Evolutionary conservation across 2,329 filamentous ascomycete genomes (phyloP).

Genomic region (Aspergillus aculeatus): DNA sequence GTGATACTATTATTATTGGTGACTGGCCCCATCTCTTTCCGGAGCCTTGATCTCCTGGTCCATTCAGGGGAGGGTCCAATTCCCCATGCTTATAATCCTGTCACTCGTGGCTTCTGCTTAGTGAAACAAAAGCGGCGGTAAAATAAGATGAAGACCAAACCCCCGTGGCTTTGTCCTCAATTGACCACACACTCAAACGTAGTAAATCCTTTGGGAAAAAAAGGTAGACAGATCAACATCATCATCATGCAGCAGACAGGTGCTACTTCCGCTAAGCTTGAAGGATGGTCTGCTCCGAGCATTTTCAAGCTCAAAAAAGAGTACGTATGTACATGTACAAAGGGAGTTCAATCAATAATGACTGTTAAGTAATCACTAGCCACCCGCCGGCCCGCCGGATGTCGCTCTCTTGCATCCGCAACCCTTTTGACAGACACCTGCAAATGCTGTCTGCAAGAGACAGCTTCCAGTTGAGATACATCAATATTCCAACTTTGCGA

Average conservation of each 20-base stretch:
- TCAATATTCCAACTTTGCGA: background rate
- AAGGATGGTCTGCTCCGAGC: background rate
- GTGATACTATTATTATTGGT: constrained; percentile 8
- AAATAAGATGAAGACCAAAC: too few relatives aligned
- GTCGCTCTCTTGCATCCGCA: constrained; percentile 19
- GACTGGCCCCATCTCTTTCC: background rate
- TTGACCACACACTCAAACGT: background rate
- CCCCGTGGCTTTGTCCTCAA: background rate
- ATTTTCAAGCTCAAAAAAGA: background rate
- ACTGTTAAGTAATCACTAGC: background rate
- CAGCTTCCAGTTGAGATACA: background rate
- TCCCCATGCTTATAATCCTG: background rate
- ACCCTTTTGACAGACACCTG: constrained; percentile 13
- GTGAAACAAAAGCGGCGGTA: background rate
- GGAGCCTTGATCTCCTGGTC: background rate
- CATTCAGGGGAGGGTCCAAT: background rate
- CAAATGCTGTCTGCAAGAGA: background rate
- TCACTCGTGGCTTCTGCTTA: background rate
- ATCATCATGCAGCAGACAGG: background rate
- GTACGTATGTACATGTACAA: background rate
- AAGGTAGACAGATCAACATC: background rate
- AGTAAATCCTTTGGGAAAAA: background rate
- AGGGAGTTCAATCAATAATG: background rate
- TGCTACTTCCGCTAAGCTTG: background rate
- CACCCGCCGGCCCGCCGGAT: constrained; percentile 19